Conservation (phyloP, 2,329 filamentous ascomycete species). For the Phaeosphaeriaceae sp. region DNA sequence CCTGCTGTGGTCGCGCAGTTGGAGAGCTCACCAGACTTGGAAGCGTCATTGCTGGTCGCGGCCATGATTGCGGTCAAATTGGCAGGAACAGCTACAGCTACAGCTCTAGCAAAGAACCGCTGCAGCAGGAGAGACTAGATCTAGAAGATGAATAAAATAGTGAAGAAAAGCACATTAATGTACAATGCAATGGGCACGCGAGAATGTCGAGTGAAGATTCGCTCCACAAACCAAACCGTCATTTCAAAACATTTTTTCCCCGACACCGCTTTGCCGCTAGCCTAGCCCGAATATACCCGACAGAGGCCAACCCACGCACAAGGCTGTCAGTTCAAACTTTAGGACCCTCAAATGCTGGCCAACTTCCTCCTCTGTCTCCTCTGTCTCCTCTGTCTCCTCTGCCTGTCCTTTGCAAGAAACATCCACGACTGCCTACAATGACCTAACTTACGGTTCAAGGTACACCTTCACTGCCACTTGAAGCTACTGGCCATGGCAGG, state of each 20-base stretch:
- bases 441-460: too few relatives aligned
- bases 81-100: slow-evolving; percentile 16
- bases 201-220: slow-evolving; percentile 14
- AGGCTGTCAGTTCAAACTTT: too few relatives aligned
- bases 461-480: neutral
- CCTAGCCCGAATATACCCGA: neutral
- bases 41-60: slow-evolving; percentile 46
- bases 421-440: too few relatives aligned
- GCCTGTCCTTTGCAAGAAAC: too few relatives aligned
- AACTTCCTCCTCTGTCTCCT: too few relatives aligned
- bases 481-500: slow-evolving; percentile 4
- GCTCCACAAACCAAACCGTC: neutral
- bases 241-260: neutral
- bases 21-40: slow-evolving; percentile 44
- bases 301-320: too few relatives aligned
- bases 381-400: too few relatives aligned
- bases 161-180: slow-evolving; percentile 43
- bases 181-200: slow-evolving; percentile 32
- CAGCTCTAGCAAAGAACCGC: slow-evolving; percentile 25
- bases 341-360: too few relatives aligned
- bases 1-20: slow-evolving; percentile 11
- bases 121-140: slow-evolving; percentile 32
- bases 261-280: neutral
- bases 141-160: slow-evolving; percentile 27
- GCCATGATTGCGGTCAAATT: slow-evolving; percentile 36